These are phyloP conservation scores for Ananas comosus DNA, from an alignment of 176 grass and related monocot genomes.

Conservation along the genomic window DNA sequence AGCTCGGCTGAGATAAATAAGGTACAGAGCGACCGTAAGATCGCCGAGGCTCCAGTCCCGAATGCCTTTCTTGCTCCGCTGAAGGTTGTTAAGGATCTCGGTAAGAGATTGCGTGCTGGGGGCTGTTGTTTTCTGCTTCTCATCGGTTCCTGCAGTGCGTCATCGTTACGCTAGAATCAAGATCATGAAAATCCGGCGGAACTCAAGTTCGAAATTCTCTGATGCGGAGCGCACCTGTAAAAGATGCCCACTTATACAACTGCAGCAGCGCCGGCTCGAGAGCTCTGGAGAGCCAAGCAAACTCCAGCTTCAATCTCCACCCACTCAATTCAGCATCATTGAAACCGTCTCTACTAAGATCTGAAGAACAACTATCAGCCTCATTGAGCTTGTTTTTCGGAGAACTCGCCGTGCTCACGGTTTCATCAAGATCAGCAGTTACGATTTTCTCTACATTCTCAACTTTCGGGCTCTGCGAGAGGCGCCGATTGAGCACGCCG, in stretches of 20 bases:
- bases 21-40: constrained; percentile 75
- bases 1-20: constrained; percentile 92
- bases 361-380: neutral
- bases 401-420: constrained; percentile 17
- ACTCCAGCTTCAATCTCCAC: constrained; percentile 70
- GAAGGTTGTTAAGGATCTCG: constrained; percentile 74
- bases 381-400: constrained; percentile 18
- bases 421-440: constrained; percentile 14
- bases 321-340: constrained; percentile 31
- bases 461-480: constrained; percentile 29
- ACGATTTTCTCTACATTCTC: constrained; percentile 12
- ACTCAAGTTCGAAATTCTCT: neutral
- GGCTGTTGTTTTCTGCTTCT: constrained; percentile 28
- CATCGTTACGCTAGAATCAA: constrained; percentile 9
- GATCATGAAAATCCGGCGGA: neutral
- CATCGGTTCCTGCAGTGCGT: constrained; percentile 37
- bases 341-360: constrained; percentile 22
- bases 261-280: constrained; percentile 75
- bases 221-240: constrained; percentile 15
- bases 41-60: constrained; percentile 92
- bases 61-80: constrained; percentile 78
- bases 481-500: constrained; percentile 24
- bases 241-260: constrained; percentile 78
- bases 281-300: constrained; percentile 81
- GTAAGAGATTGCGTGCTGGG: constrained; percentile 47